Percentiles rank a stretch among this genome's conserved stretches.
Evolutionary conservation across 2,329 filamentous ascomycete species (phyloP).

Genomic region (Fusarium caatingaense): DNA sequence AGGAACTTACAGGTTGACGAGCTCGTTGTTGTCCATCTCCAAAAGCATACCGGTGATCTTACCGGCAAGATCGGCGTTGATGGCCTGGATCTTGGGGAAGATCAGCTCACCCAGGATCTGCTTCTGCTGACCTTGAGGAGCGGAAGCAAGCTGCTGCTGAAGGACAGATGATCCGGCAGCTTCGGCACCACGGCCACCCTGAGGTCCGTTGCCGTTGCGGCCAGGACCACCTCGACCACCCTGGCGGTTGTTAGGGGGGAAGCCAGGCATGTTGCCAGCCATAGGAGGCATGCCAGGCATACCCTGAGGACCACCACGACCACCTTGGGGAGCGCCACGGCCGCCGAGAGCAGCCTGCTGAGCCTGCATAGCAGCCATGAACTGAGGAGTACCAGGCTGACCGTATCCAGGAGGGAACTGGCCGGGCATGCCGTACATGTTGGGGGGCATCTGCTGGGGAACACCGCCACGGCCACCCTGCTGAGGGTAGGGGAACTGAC

Average conservation of each 20-base stretch:
- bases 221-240: conserved; percentile 60
- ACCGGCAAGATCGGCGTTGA: conserved; percentile 95
- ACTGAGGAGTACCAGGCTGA: conserved; percentile 82
- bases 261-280: conserved; percentile 64
- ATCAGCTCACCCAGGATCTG: conserved; percentile 97
- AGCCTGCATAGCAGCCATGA: conserved; percentile 83
- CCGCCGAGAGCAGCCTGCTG: conserved; percentile 72
- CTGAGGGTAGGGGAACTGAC: conserved; percentile 89
- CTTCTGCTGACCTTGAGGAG: conserved; percentile 85
- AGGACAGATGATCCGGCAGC: conserved; percentile 55
- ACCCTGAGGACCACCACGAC: conserved; percentile 68
- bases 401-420: conserved; percentile 85
- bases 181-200: conserved; percentile 60
- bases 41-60: conserved; percentile 99
- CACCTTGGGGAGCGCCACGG: conserved; percentile 73
- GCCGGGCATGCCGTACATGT: conserved; percentile 83
- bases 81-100: conserved; percentile 96
- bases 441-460: conserved; percentile 87
- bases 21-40: conserved; percentile 97
- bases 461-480: conserved; percentile 89
- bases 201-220: conserved; percentile 59
- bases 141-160: conserved; percentile 67
- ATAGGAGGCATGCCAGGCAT: conserved; percentile 79
- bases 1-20: conserved; percentile 89
- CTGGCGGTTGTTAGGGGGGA: conserved; percentile 67